Percentiles rank a stretch among this genome's conserved stretches.
phyloP scores from a whole-genome alignment of 2,329 filamentous ascomycete species.

The Colletotrichum sp. region DNA sequence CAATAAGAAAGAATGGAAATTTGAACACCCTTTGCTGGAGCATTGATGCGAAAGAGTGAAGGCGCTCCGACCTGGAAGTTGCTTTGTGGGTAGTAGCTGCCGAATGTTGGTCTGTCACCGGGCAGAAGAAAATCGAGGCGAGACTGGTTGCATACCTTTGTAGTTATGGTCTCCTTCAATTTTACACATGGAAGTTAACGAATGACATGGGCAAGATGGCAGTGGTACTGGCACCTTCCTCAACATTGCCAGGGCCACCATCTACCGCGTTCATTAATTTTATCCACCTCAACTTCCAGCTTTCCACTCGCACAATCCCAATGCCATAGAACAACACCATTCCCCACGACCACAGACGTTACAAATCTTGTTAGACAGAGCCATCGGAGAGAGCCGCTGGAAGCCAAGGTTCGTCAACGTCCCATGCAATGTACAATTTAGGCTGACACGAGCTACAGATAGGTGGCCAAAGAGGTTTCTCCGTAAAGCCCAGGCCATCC shows the following conservation, averaged over 20 bases:
- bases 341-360: rapidly evolving
- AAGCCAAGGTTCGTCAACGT: not conserved
- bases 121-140: too few relatives aligned
- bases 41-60: not conserved
- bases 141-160: not conserved
- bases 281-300: not conserved
- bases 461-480: too few relatives aligned
- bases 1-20: not conserved
- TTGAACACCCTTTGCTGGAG: not conserved
- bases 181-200: not conserved
- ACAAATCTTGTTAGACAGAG: not conserved
- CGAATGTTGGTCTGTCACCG: too few relatives aligned
- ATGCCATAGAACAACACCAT: rapidly evolving
- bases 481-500: too few relatives aligned
- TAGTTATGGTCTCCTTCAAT: not conserved
- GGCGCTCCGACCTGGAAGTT: not conserved
- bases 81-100: not conserved
- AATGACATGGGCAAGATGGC: not conserved
- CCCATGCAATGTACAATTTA: not conserved
- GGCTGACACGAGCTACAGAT: not conserved
- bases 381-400: not conserved
- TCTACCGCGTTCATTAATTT: not conserved
- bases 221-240: not conserved
- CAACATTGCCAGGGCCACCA: not conserved
- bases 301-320: not conserved